phyloP scores from a whole-genome alignment of 2,329 filamentous ascomycete species.

The Botryosphaeria dothidea region DNA sequence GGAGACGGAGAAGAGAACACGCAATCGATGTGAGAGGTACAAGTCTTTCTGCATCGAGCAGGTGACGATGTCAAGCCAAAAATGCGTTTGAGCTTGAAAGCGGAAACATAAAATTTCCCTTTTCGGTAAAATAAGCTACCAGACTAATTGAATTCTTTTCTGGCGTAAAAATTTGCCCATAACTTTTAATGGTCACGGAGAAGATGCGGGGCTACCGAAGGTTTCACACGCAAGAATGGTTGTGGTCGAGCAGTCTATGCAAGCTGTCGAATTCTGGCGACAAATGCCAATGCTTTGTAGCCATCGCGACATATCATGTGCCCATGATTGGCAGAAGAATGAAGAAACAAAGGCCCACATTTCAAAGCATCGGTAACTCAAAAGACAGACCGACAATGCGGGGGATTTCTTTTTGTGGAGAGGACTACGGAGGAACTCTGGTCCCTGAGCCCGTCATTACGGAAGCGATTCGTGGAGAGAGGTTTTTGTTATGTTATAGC shows the following conservation, averaged over 20 bases:
- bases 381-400: not conserved
- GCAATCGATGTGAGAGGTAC: no score
- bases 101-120: no score
- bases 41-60: no score
- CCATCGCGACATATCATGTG: not conserved
- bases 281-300: not conserved
- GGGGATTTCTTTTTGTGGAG: not conserved
- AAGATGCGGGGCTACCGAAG: no score
- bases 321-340: not conserved
- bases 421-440: slow-evolving; percentile 1
- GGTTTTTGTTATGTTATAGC: slow-evolving; percentile 17
- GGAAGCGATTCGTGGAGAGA: slow-evolving; percentile 2
- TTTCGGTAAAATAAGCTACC: no score
- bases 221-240: no score
- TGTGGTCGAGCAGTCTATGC: not conserved
- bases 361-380: not conserved
- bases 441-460: not conserved
- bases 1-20: not conserved
- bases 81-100: no score
- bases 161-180: no score
- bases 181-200: no score
- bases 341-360: not conserved
- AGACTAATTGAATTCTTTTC: no score
- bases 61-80: no score
- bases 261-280: not conserved